These are phyloP conservation scores for Syncephalastrum racemosum DNA, from an alignment of 371 early-diverging fungal species.

Conservation along the genomic window DNA sequence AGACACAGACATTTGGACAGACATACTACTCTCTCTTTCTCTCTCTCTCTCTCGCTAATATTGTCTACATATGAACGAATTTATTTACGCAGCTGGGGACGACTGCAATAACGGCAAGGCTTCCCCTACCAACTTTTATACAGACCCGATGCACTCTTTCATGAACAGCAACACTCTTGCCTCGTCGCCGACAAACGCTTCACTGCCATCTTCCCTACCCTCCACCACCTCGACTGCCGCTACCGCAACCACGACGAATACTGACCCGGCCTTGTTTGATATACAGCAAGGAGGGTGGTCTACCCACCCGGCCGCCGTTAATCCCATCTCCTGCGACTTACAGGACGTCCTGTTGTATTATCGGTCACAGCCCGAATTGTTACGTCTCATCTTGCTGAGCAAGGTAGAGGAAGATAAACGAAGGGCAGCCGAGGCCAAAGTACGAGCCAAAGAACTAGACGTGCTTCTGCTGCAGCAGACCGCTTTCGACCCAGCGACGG, in stretches of 20 bases:
- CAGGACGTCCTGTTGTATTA: constrained; percentile 45
- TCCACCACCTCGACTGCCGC: neutral
- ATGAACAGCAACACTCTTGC: constrained; percentile 13
- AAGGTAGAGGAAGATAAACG: constrained; percentile 70
- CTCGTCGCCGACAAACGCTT: too few relatives aligned
- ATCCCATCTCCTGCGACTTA: constrained; percentile 41
- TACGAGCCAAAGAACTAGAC: constrained; percentile 48
- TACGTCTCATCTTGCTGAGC: constrained; percentile 57
- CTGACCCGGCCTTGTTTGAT: too few relatives aligned
- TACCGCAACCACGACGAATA: neutral
- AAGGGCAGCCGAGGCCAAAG: constrained; percentile 46
- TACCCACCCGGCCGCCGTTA: constrained; percentile 1
- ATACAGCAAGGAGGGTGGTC: neutral
- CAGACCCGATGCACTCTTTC: constrained; percentile 13
- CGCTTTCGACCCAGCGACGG: too few relatives aligned
- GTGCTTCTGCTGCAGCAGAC: constrained; percentile 31
- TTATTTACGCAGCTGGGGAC: constrained; percentile 11
- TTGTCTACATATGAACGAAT: constrained; percentile 12
- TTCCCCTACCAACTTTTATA: neutral
- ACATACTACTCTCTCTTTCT: neutral
- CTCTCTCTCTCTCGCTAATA: too few relatives aligned
- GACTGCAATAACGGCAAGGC: too few relatives aligned
- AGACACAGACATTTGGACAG: too few relatives aligned
- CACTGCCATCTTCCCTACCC: too few relatives aligned
- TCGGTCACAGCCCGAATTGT: constrained; percentile 58